phyloP scores from a whole-genome alignment of 495 filamentous ascomycete genomes.

The Podospora appendiculata region DNA sequence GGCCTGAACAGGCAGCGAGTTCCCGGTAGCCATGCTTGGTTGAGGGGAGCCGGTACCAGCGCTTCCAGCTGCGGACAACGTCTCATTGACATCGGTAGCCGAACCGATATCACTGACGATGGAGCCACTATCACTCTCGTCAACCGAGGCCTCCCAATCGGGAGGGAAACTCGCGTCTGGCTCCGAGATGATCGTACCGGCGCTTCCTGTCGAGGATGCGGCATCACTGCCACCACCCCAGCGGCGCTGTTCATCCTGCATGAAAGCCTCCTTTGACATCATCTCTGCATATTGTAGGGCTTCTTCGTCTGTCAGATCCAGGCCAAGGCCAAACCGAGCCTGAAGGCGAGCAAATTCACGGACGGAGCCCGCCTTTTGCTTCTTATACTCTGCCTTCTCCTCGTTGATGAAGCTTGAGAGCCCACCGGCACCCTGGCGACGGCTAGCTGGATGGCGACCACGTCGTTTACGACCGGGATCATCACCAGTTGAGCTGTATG shows the following conservation, averaged over 20 bases:
- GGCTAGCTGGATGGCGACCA: conserved; percentile 27
- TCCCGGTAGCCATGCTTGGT: conserved; percentile 57
- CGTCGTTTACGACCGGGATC: conserved; percentile 37
- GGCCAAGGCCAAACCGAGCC: conserved; percentile 71
- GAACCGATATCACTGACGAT: no score
- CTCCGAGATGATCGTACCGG: conserved; percentile 44
- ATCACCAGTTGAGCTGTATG: conserved; percentile 65
- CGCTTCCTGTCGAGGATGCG: conserved; percentile 36
- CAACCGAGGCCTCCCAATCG: conserved; percentile 65
- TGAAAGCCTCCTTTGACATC: conserved; percentile 72
- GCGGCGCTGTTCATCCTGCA: conserved; percentile 51
- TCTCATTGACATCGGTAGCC: no score
- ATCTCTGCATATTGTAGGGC: conserved; percentile 81
- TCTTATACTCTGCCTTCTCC: conserved; percentile 69
- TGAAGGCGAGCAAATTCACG: conserved; percentile 60
- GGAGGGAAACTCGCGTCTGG: conserved; percentile 22
- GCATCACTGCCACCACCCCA: conserved; percentile 45
- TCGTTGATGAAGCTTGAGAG: conserved; percentile 70
- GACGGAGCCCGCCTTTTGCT: conserved; percentile 51
- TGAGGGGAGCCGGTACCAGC: no score
- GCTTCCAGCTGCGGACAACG: no score
- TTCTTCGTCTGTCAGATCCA: conserved; percentile 82
- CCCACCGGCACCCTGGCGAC: conserved; percentile 27
- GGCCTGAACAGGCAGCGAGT: conserved; percentile 54
- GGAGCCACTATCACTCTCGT: conserved; percentile 13